Conservation (phyloP, 2,329 filamentous ascomycete genomes). For the Paecilomyces dactylethromorphus region DNA sequence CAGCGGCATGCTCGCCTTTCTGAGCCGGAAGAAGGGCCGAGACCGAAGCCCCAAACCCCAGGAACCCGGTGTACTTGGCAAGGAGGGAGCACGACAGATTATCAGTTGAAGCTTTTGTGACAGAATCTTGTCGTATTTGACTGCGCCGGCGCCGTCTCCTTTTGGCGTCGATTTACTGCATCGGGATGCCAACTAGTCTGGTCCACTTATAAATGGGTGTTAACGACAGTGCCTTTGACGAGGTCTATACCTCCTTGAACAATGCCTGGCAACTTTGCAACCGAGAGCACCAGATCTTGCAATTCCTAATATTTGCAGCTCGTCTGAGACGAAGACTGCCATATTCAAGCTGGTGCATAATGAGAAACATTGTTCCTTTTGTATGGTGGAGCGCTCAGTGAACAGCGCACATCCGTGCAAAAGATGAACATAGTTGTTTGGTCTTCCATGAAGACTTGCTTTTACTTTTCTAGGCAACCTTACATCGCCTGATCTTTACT, state of each 20-base stretch:
- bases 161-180: background rate
- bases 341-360: background rate
- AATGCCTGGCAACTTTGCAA: background rate
- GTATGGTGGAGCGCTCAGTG: background rate
- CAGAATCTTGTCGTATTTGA: background rate
- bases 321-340: background rate
- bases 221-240: background rate
- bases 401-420: background rate
- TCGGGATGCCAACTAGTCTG: background rate
- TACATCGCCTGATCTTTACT: background rate
- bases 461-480: background rate
- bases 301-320: background rate
- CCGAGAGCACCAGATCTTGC: background rate
- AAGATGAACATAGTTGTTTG: background rate
- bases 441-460: background rate
- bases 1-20: constrained; percentile 78
- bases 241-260: background rate
- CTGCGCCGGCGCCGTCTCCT: background rate
- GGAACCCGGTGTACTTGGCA: constrained; percentile 86
- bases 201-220: background rate
- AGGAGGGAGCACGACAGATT: constrained; percentile 82
- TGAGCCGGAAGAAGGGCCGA: constrained; percentile 81
- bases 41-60: constrained; percentile 91
- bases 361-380: background rate
- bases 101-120: constrained; percentile 50